Conservation (phyloP, 2,329 filamentous ascomycete genomes). For the Zalaria sp. region DNA sequence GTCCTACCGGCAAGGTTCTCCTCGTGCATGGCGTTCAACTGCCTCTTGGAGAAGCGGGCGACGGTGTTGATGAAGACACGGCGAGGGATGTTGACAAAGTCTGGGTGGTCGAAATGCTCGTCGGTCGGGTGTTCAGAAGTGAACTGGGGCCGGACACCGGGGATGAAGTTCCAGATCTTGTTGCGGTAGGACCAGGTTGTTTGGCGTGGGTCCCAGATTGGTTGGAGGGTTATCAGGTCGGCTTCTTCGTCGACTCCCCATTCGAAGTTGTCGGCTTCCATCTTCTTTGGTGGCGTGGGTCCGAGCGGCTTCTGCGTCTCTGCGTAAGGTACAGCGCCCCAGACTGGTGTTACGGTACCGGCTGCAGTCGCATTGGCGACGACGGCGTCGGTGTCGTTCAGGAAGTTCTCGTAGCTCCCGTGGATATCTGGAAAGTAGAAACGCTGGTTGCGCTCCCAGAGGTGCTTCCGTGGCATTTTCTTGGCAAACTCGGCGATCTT, state of each 20-base stretch:
- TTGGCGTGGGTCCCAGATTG: slow-evolving; percentile 77
- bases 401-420: slow-evolving; percentile 33
- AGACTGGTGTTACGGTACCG: slow-evolving; percentile 47
- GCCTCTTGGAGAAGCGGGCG: slow-evolving; percentile 63
- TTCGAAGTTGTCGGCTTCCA: slow-evolving; percentile 65
- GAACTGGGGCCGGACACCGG: slow-evolving; percentile 58
- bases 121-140: slow-evolving; percentile 63
- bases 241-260: slow-evolving; percentile 89
- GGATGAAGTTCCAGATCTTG: slow-evolving; percentile 36
- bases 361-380: slow-evolving; percentile 24
- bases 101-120: slow-evolving; percentile 37
- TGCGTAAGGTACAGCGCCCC: slow-evolving; percentile 66
- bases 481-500: slow-evolving; percentile 43
- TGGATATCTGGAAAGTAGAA: slow-evolving; percentile 41
- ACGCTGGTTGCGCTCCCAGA: slow-evolving; percentile 44
- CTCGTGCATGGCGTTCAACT: slow-evolving; percentile 77
- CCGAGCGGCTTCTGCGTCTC: slow-evolving; percentile 66
- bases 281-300: slow-evolving; percentile 53
- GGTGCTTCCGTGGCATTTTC: slow-evolving; percentile 40
- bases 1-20: slow-evolving; percentile 80
- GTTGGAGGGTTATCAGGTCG: slow-evolving; percentile 82
- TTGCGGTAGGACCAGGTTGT: slow-evolving; percentile 57
- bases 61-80: slow-evolving; percentile 82
- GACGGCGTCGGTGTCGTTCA: slow-evolving; percentile 26
- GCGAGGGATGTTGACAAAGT: slow-evolving; percentile 42